Evolutionary conservation across 257 asterid genomes (phyloP), one percentile per base, ranked within the genome.

Genomic region (Sherardia arvensis): DNA sequence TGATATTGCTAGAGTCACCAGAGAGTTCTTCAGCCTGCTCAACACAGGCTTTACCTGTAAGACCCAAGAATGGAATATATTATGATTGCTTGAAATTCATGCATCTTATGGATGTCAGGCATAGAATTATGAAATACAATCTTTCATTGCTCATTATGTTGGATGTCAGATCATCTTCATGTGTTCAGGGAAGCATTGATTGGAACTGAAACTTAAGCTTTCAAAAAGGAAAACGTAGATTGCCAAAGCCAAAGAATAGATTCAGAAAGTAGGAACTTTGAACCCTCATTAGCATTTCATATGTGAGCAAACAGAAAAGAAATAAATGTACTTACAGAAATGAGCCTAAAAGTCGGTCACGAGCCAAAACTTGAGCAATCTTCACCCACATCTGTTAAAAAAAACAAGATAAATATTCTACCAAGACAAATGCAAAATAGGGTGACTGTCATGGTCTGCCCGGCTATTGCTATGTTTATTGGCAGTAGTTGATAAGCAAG

Each of bases 361-460:
- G 94, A 63, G 98, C 97, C 83, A 92, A 78, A 65, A 87, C 88
- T 85, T 92, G 88, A 48, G 95, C 95, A 71, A 87, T 89, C 68
- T 92, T 92, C 77, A 92, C 93, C 98, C 98, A 92, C 66, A 85
- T 74, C 98, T 88, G 90, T 58, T 33, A n/a, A 72, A 27, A 66
- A 71, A 63, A 64, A 43, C 21, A 43, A 43, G 8, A 14, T 18
- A 64, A 65, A 56, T 53, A 17, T 43, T 38, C 12, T 59, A 26
- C 61, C 54, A 22, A 47, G 7, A 43, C 17, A 18, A 32, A 48
- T 49, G 48, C 3, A n/a, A n/a, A n/a, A n/a, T n/a, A n/a, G n/a
- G n/a, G n/a, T n/a, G n/a, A n/a, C n/a, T n/a, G n/a, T n/a, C n/a
- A n/a, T n/a, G 63, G 47, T 59, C 21, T 15, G 40, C 20, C 25